Percentiles rank a stretch among this genome's conserved stretches.
Conservation (phyloP, 176 grass and related monocot species). For the Rhynchospora breviuscula region DNA sequence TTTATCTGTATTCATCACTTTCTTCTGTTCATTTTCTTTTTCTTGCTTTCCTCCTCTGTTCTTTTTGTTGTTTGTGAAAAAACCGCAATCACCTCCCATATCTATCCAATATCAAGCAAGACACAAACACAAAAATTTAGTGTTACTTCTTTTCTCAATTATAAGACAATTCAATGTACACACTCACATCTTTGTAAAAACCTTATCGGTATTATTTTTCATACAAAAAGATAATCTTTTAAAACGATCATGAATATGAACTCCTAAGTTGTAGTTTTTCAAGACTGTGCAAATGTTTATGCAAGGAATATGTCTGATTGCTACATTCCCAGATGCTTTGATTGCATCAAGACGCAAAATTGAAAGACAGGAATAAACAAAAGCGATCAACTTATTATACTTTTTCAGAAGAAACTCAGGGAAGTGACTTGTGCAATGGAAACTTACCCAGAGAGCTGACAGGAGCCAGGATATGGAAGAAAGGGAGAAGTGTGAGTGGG, state of each 20-base stretch:
- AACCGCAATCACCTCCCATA: conserved; percentile 5
- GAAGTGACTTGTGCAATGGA: background rate
- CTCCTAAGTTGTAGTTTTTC: background rate
- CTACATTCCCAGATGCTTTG: background rate
- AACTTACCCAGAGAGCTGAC: background rate
- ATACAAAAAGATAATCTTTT: background rate
- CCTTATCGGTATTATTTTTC: background rate
- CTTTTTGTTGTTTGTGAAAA: background rate
- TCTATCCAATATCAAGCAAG: background rate
- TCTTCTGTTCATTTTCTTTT: conserved; percentile 22
- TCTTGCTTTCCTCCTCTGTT: conserved; percentile 8
- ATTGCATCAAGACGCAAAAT: background rate
- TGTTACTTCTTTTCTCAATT: background rate
- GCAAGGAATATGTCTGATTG: background rate
- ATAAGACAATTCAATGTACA: background rate
- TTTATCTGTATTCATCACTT: background rate
- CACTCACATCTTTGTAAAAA: background rate
- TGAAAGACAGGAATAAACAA: background rate
- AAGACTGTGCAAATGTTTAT: background rate
- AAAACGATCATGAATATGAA: background rate
- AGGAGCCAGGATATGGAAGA: background rate
- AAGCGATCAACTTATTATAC: background rate
- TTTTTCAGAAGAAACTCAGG: background rate
- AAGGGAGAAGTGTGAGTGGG: background rate
- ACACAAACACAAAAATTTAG: background rate